Conservation (phyloP, 2,329 filamentous ascomycete species). For the Xylariaceae sp. region DNA sequence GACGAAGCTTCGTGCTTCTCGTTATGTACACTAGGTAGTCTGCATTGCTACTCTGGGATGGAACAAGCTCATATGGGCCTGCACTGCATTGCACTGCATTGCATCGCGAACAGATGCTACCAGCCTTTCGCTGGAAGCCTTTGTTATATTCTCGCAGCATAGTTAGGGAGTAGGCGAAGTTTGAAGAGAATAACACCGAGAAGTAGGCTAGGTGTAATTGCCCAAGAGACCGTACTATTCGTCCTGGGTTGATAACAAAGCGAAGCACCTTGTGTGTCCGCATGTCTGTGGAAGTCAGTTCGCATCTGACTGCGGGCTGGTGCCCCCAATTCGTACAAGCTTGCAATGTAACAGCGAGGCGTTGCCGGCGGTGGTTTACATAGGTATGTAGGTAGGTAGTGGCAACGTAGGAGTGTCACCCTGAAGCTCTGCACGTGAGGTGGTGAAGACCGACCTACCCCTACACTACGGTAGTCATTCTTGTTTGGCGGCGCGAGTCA, state of each 20-base stretch:
- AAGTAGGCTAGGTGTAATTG: not conserved
- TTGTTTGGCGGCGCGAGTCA: not conserved
- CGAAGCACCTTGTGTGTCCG: not conserved
- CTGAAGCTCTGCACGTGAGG: not conserved
- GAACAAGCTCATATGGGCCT: not conserved
- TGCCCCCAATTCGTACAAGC: not conserved
- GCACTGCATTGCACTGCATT: not conserved
- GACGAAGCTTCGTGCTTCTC: not conserved
- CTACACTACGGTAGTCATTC: not conserved
- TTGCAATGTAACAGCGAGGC: not conserved
- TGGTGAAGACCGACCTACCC: no score
- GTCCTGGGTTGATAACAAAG: not conserved
- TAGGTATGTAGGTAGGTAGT: not conserved
- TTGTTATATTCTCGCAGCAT: not conserved
- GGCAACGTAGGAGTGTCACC: not conserved
- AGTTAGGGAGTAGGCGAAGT: not conserved
- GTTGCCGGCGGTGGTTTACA: not conserved
- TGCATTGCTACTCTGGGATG: not conserved
- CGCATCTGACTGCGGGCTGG: not conserved
- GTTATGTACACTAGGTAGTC: not conserved
- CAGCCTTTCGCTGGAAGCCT: not conserved
- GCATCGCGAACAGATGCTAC: not conserved
- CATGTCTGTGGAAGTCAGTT: not conserved
- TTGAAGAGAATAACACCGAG: not conserved
- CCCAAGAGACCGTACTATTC: not conserved